phyloP scores from a whole-genome alignment of 2,329 filamentous ascomycete genomes.

The Claviceps sp. region DNA sequence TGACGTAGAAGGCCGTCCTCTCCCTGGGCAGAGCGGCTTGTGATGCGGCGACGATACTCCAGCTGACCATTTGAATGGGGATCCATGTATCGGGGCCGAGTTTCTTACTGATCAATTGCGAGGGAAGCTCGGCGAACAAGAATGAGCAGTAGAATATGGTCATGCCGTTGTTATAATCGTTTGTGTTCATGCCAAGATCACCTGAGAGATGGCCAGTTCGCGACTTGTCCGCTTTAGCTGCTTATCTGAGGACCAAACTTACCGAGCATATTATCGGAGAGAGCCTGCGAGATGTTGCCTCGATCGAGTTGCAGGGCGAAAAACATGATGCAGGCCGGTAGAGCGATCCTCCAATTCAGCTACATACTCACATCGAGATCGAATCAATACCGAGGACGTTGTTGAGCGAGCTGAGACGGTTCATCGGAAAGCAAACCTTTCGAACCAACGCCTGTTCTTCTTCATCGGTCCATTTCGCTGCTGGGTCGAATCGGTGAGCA shows the following conservation, averaged over 20 bases:
- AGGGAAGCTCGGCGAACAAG: slow-evolving; percentile 39
- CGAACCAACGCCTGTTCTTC: slow-evolving; percentile 42
- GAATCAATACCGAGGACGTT: background rate
- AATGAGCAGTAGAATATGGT: slow-evolving; percentile 36
- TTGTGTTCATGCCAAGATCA: slow-evolving; percentile 8
- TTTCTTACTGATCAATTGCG: slow-evolving; percentile 37
- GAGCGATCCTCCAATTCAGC: slow-evolving; percentile 19
- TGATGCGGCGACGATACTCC: slow-evolving; percentile 21
- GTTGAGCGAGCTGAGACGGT: background rate
- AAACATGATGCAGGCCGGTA: slow-evolving; percentile 35
- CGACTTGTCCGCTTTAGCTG: background rate
- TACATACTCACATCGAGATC: slow-evolving; percentile 1
- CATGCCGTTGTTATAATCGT: slow-evolving; percentile 33
- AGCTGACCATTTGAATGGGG: slow-evolving; percentile 29
- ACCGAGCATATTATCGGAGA: slow-evolving; percentile 24
- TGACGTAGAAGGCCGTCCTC: slow-evolving; percentile 18
- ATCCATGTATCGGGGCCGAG: slow-evolving; percentile 36
- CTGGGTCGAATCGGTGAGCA: slow-evolving; percentile 43
- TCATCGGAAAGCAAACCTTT: slow-evolving; percentile 24
- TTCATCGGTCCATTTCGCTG: slow-evolving; percentile 38
- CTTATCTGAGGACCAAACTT: background rate
- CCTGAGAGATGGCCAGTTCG: background rate
- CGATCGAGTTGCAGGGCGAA: slow-evolving; percentile 33
- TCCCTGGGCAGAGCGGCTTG: slow-evolving; percentile 17
- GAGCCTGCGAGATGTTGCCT: slow-evolving; percentile 21